Evolutionary conservation across 495 filamentous ascomycete species (phyloP).

Genomic region (Trichoderma asperelloides): DNA sequence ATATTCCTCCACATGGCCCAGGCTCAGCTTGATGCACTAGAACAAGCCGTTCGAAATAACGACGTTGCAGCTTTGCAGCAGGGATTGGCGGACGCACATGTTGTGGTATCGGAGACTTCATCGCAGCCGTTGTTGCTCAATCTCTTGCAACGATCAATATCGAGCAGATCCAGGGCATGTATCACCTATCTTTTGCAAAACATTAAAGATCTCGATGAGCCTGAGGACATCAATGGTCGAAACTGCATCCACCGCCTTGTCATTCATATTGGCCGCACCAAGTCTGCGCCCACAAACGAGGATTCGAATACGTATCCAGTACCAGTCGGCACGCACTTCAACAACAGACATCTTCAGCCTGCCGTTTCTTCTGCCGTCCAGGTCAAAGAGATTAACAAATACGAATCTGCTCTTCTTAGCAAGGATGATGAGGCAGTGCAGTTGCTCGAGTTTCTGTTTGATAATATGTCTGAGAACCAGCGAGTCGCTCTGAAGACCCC

Average conservation of each 20-base stretch:
- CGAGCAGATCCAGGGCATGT: slow-evolving; percentile 55
- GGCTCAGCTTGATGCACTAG: slow-evolving; percentile 59
- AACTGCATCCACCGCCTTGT: slow-evolving; percentile 90
- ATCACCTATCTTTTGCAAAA: slow-evolving; percentile 59
- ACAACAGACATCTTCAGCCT: slow-evolving; percentile 52
- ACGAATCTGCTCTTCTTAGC: slow-evolving; percentile 51
- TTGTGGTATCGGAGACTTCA: slow-evolving; percentile 30
- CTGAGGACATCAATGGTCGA: slow-evolving; percentile 85
- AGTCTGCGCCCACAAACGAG: slow-evolving; percentile 44
- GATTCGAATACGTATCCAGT: slow-evolving; percentile 39
- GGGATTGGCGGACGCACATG: slow-evolving; percentile 44
- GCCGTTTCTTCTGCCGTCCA: slow-evolving; percentile 55
- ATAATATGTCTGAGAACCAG: slow-evolving; percentile 59
- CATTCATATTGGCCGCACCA: slow-evolving; percentile 76
- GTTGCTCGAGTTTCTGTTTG: slow-evolving; percentile 64
- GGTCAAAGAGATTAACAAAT: slow-evolving; percentile 25
- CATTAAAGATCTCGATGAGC: slow-evolving; percentile 65
- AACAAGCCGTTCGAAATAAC: slow-evolving; percentile 69
- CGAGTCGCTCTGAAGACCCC: slow-evolving; percentile 54
- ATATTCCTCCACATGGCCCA: slow-evolving; percentile 60
- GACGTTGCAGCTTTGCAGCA: slow-evolving; percentile 52
- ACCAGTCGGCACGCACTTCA: slow-evolving; percentile 52
- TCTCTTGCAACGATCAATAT: slow-evolving; percentile 76
- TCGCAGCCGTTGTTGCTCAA: slow-evolving; percentile 61
- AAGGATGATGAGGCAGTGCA: slow-evolving; percentile 66